These are phyloP conservation scores for Detonula confervacea DNA, from an alignment of 352 stramenopile species.

Conservation along the genomic window DNA sequence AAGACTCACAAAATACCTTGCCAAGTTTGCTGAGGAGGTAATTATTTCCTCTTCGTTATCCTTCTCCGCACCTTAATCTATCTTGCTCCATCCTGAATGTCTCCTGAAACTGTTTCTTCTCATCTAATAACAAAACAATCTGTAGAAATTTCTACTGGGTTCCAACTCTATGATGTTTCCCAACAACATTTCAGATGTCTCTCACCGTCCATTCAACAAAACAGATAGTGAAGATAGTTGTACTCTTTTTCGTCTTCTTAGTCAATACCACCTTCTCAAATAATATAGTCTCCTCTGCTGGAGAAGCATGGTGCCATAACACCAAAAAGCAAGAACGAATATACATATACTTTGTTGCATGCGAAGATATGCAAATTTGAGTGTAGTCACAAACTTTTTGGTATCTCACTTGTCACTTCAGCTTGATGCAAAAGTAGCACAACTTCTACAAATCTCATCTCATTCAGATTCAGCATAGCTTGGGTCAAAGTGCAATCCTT, in stretches of 20 bases:
- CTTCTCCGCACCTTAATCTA: too few species aligned
- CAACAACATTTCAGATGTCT: constrained; percentile 22
- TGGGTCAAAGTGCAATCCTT: too few species aligned
- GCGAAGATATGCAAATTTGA: constrained; percentile 24
- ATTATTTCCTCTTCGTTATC: too few species aligned
- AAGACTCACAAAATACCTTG: too few species aligned
- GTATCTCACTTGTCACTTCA: constrained; percentile 20
- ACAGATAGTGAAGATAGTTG: constrained; percentile 27
- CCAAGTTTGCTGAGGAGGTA: too few species aligned
- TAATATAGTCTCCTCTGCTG: constrained; percentile 24
- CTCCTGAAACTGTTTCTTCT: too few species aligned
- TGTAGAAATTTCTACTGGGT: too few species aligned
- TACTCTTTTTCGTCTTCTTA: constrained; percentile 29
- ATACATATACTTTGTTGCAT: constrained; percentile 28
- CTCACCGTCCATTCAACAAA: constrained; percentile 41
- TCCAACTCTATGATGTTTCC: constrained; percentile 30
- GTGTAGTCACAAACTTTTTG: constrained; percentile 25
- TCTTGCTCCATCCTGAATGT: too few species aligned
- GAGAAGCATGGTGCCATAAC: constrained; percentile 37
- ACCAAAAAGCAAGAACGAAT: constrained; percentile 23
- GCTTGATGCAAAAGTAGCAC: constrained; percentile 29
- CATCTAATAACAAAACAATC: too few species aligned
- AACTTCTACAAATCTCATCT: constrained; percentile 32
- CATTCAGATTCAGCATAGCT: too few species aligned
- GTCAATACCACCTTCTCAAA: constrained; percentile 36